phyloP scores from a whole-genome alignment of 164 flowering plant species.

The Brasenia schreberi region DNA sequence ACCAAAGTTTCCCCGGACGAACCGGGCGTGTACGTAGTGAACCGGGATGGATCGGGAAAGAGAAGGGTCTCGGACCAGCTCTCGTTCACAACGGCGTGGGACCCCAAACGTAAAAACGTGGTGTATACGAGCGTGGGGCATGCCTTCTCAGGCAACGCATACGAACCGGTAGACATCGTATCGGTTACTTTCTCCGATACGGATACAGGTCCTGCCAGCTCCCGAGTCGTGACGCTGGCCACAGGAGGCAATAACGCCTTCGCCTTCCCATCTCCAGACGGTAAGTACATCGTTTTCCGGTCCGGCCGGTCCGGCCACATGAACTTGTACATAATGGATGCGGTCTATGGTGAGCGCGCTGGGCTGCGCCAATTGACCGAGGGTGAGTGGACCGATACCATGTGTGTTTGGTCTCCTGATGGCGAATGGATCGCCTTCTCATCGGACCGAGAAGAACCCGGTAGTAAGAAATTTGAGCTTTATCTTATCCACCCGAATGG shows the following conservation, averaged over 20 bases:
- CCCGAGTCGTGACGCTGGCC: background rate
- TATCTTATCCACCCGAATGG: conserved; percentile 70
- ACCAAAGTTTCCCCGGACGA: conserved; percentile 6
- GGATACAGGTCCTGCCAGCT: conserved; percentile 1
- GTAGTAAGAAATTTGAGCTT: conserved; percentile 39
- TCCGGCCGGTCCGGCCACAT: conserved; percentile 77
- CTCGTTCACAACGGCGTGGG: conserved; percentile 76
- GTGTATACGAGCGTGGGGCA: conserved; percentile 72
- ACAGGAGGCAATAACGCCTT: conserved; percentile 61
- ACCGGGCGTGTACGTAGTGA: conserved; percentile 64
- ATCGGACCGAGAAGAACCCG: conserved; percentile 63
- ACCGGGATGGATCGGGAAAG: conserved; percentile 54
- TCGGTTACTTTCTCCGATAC: conserved; percentile 37
- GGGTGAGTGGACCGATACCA: conserved; percentile 90
- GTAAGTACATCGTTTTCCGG: conserved; percentile 69
- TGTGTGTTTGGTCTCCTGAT: conserved; percentile 88
- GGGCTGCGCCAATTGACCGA: conserved; percentile 48
- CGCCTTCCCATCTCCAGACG: conserved; percentile 82
- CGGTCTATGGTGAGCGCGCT: conserved; percentile 51
- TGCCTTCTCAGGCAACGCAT: conserved; percentile 38
- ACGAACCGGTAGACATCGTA: conserved; percentile 52
- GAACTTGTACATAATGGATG: conserved; percentile 86
- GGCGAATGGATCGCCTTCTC: conserved; percentile 90
- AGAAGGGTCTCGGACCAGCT: conserved; percentile 22
- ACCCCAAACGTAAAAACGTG: conserved; percentile 52